Percentiles rank a stretch among this genome's conserved stretches.
phyloP scores from a whole-genome alignment of 2,329 filamentous ascomycete genomes.

The Botryotinia convoluta region DNA sequence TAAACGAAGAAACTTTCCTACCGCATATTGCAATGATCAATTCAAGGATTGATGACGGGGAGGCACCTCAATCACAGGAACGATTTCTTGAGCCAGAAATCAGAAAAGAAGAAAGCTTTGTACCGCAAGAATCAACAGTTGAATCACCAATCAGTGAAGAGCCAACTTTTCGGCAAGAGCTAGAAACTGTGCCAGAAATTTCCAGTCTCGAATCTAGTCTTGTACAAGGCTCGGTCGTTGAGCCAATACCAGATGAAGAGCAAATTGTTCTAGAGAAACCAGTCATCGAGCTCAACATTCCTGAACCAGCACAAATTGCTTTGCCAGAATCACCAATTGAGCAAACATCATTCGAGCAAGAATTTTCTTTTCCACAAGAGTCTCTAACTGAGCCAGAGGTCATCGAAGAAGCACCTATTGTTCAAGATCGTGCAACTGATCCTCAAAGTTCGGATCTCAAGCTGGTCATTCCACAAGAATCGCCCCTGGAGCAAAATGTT shows the following conservation, averaged over 20 bases:
- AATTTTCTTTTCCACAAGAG: background rate
- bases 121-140: constrained; percentile 1
- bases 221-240: background rate
- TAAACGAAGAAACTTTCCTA: background rate
- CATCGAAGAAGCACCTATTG: background rate
- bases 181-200: background rate
- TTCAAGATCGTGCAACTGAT: background rate
- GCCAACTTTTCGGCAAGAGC: background rate
- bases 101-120: background rate
- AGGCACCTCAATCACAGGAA: background rate
- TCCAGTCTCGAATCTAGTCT: background rate
- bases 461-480: background rate
- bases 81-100: background rate
- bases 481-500: background rate
- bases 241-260: background rate
- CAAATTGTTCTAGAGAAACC: background rate
- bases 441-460: background rate
- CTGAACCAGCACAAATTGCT: constrained; percentile 5
- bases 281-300: background rate
- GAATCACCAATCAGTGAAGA: background rate
- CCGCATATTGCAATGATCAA: background rate
- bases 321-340: constrained; percentile 13
- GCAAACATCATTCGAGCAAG: background rate
- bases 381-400: background rate
- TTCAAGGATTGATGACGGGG: background rate